phyloP scores from a whole-genome alignment of 2,329 filamentous ascomycete species.

The Xylariaceae sp. region DNA sequence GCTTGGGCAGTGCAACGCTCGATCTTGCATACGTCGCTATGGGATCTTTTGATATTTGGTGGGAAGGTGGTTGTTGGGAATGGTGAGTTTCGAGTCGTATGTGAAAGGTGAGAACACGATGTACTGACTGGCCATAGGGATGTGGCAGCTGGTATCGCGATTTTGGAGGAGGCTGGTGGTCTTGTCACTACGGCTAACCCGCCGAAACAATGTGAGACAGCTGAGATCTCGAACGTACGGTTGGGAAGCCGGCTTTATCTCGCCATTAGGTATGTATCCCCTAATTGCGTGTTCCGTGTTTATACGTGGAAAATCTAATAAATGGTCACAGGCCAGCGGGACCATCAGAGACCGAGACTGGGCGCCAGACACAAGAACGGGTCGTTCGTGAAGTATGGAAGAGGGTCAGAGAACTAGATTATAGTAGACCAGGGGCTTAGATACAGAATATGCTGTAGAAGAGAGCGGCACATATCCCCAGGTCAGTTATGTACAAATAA shows the following conservation, averaged over 20 bases:
- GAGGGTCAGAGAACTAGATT: slow-evolving; percentile 62
- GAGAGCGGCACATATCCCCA: neutral
- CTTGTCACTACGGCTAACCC: slow-evolving; percentile 72
- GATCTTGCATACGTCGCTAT: slow-evolving; percentile 73
- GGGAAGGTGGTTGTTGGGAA: slow-evolving; percentile 79
- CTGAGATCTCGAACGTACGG: slow-evolving; percentile 54
- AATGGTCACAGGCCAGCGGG: slow-evolving; percentile 50
- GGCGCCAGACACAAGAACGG: slow-evolving; percentile 63
- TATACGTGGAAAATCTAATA: neutral
- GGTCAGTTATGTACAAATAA: slow-evolving; percentile 4
- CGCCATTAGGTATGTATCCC: slow-evolving; percentile 49
- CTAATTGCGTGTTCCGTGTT: too few species aligned
- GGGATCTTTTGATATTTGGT: slow-evolving; percentile 76
- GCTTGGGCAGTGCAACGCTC: slow-evolving; percentile 68
- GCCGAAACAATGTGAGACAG: slow-evolving; percentile 52
- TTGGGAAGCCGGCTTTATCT: slow-evolving; percentile 68
- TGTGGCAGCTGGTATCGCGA: slow-evolving; percentile 70
- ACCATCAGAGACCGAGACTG: slow-evolving; percentile 57
- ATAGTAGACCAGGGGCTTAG: slow-evolving; percentile 55
- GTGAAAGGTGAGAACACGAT: neutral
- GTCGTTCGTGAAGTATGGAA: slow-evolving; percentile 70
- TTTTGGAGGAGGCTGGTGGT: slow-evolving; percentile 70
- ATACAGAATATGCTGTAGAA: neutral
- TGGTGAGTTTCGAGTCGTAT: slow-evolving; percentile 46
- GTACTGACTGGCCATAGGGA: slow-evolving; percentile 46